phyloP scores from a whole-genome alignment of 2,329 filamentous ascomycete species.

The Aspergillus fructus region DNA sequence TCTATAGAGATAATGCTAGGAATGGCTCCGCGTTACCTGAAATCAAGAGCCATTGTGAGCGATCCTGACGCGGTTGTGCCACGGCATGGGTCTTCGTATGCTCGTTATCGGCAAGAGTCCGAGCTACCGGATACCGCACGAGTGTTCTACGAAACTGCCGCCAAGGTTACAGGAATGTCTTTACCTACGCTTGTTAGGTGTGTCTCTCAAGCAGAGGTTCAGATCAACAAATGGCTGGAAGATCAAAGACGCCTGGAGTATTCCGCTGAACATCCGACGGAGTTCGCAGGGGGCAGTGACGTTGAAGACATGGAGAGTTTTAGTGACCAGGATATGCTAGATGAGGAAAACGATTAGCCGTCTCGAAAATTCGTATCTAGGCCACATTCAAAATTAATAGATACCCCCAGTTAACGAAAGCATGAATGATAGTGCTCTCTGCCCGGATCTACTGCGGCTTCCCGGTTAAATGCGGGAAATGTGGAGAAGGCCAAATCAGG shows the following conservation, averaged over 20 bases:
- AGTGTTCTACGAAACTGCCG: conserved; percentile 53
- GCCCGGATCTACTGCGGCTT: background rate
- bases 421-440: background rate
- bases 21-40: conserved; percentile 44
- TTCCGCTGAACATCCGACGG: conserved; percentile 20
- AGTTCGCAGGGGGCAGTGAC: conserved; percentile 14
- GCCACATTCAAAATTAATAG: background rate
- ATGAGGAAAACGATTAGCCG: background rate
- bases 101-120: conserved; percentile 47
- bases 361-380: background rate
- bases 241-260: conserved; percentile 33
- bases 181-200: conserved; percentile 51
- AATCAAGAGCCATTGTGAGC: conserved; percentile 37
- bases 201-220: conserved; percentile 52
- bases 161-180: conserved; percentile 51
- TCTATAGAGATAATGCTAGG: conserved; percentile 40
- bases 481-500: conserved; percentile 13
- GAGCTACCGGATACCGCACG: conserved; percentile 49
- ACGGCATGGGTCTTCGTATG: conserved; percentile 53
- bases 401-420: background rate
- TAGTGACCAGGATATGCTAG: background rate
- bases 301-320: background rate
- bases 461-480: background rate
- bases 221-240: conserved; percentile 40
- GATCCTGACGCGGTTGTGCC: conserved; percentile 35